phyloP scores from a whole-genome alignment of 208 protist species.

The Acanthamoeba rhysodes region DNA sequence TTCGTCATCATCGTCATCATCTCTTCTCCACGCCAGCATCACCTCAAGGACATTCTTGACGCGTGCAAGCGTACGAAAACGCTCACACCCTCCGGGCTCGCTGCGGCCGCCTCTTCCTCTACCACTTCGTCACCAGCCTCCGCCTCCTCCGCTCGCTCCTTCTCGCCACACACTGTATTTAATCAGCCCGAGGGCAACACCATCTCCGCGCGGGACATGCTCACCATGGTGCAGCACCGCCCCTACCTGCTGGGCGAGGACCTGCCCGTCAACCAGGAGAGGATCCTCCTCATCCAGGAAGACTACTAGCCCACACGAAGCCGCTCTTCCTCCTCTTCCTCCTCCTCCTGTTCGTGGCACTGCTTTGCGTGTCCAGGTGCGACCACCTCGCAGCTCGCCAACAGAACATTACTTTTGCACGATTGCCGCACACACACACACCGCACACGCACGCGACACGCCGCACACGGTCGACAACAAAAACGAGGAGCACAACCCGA shows the following conservation, averaged over 20 bases:
- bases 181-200: conserved; percentile 38
- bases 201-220: conserved; percentile 48
- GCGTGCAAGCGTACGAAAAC: conserved; percentile 33
- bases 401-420: no score
- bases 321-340: background rate
- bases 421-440: no score
- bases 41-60: conserved; percentile 45
- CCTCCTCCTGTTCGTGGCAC: no score
- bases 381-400: no score
- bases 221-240: conserved; percentile 41
- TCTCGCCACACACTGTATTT: conserved; percentile 55
- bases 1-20: background rate
- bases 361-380: no score
- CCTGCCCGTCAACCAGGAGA: conserved; percentile 57
- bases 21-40: background rate
- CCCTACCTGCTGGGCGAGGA: conserved; percentile 54
- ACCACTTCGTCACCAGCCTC: background rate
- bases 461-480: no score
- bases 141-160: background rate
- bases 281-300: conserved; percentile 55
- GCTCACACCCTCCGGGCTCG: background rate
- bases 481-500: no score
- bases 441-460: no score
- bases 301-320: background rate
- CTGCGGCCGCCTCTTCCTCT: background rate